Evolutionary conservation across 805 yeast species (phyloP).

Genomic region (Tetrapisispora nanseiensis): DNA sequence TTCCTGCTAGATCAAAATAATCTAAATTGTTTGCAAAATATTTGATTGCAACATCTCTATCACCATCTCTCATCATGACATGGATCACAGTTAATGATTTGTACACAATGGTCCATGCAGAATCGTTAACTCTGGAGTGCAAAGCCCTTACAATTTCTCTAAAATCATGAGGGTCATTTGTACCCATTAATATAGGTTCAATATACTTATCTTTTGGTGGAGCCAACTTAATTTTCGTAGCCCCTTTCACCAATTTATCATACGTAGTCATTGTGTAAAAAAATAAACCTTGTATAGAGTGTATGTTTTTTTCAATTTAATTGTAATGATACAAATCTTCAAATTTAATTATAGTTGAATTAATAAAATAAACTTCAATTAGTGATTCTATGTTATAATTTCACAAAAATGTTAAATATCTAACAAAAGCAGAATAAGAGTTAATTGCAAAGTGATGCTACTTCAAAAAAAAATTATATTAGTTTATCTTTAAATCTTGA

Average conservation of each 20-base stretch:
- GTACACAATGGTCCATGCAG: conserved; percentile 87
- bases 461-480: too few relatives aligned
- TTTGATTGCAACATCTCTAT: conserved; percentile 57
- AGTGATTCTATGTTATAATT: too few relatives aligned
- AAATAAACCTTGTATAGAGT: too few relatives aligned
- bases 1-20: conserved; percentile 36
- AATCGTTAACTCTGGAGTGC: conserved; percentile 53
- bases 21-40: conserved; percentile 44
- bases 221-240: conserved; percentile 73
- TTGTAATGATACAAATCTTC: too few relatives aligned
- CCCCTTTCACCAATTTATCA: conserved; percentile 70
- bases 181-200: conserved; percentile 70
- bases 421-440: too few relatives aligned
- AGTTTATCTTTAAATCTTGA: too few relatives aligned
- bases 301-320: neutral
- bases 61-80: conserved; percentile 89
- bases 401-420: too few relatives aligned
- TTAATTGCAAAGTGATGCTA: too few relatives aligned
- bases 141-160: conserved; percentile 59
- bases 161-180: conserved; percentile 38
- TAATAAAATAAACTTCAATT: too few relatives aligned
- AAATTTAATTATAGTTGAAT: too few relatives aligned
- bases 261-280: conserved; percentile 31
- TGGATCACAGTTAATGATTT: conserved; percentile 79
- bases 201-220: conserved; percentile 97